phyloP scores from a whole-genome alignment of 805 yeast species.

The Scheffersomyces amazonensis region DNA sequence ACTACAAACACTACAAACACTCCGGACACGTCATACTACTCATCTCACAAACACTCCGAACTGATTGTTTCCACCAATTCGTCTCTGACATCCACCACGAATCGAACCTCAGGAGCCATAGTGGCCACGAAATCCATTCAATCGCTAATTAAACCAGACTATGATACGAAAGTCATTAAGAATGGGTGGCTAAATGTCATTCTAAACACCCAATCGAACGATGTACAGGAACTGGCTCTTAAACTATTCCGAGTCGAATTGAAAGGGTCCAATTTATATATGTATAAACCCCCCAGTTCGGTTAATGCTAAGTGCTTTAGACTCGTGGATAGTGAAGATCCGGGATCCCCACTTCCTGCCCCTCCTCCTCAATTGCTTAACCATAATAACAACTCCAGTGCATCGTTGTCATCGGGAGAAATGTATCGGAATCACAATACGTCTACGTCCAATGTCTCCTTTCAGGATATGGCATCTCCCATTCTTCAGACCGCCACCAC shows the following conservation, averaged over 20 bases:
- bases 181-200: slow-evolving; percentile 39
- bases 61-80: not conserved
- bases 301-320: slow-evolving; percentile 36
- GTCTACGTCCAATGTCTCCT: slow-evolving; percentile 8
- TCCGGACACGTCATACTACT: no score
- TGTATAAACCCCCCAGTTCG: slow-evolving; percentile 58
- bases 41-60: not conserved
- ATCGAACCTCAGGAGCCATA: not conserved
- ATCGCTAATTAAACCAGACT: slow-evolving; percentile 22
- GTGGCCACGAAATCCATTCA: not conserved
- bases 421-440: slow-evolving; percentile 14
- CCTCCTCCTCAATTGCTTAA: slow-evolving; percentile 4
- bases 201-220: slow-evolving; percentile 21
- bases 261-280: slow-evolving; percentile 60
- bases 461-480: slow-evolving; percentile 4
- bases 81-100: not conserved
- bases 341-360: not conserved
- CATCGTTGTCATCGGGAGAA: slow-evolving; percentile 6
- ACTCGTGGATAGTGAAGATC: slow-evolving; percentile 5
- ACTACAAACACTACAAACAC: not conserved
- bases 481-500: no score
- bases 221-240: slow-evolving; percentile 31
- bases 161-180: slow-evolving; percentile 28
- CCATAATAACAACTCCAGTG: slow-evolving; percentile 4
- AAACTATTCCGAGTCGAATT: slow-evolving; percentile 62